phyloP scores from a whole-genome alignment of 108 stramenopile genomes.

The Licmophora abbreviata region DNA sequence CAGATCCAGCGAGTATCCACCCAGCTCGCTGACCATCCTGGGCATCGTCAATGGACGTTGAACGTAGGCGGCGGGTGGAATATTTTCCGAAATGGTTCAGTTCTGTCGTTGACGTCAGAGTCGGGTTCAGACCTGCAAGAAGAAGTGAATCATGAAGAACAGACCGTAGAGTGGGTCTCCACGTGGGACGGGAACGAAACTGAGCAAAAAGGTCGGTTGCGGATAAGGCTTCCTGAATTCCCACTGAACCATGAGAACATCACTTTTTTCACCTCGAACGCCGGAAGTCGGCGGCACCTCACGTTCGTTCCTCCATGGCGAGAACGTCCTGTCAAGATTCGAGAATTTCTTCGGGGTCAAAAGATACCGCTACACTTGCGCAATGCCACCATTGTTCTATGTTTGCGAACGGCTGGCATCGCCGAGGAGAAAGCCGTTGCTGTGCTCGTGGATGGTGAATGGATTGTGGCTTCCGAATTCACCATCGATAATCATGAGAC shows the following conservation, averaged over 20 bases:
- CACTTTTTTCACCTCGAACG: background rate
- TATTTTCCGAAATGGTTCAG: constrained; percentile 41
- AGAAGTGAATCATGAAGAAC: constrained; percentile 3
- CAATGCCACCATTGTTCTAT: constrained; percentile 42
- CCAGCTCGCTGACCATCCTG: constrained; percentile 48
- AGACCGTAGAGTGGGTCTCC: background rate
- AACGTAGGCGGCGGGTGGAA: constrained; percentile 51
- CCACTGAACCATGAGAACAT: background rate
- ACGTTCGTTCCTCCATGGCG: constrained; percentile 78
- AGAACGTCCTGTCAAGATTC: constrained; percentile 48
- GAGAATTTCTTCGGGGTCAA: constrained; percentile 88
- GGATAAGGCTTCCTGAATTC: background rate
- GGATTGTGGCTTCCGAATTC: too few relatives aligned
- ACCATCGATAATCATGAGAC: too few relatives aligned
- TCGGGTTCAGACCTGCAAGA: background rate
- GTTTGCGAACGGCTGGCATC: too few relatives aligned
- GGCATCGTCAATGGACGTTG: constrained; percentile 48
- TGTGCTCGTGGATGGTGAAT: too few relatives aligned
- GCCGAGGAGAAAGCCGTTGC: too few relatives aligned
- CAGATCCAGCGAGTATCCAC: constrained; percentile 39
- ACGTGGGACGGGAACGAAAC: background rate
- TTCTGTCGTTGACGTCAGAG: constrained; percentile 15
- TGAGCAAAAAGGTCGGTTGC: background rate
- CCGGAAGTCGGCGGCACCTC: constrained; percentile 5
- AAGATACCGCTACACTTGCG: constrained; percentile 72